Evolutionary conservation across 352 stramenopile genomes (phyloP), one percentile per base, ranked within the genome.

Genomic region (Phytophthora boehmeriae): DNA sequence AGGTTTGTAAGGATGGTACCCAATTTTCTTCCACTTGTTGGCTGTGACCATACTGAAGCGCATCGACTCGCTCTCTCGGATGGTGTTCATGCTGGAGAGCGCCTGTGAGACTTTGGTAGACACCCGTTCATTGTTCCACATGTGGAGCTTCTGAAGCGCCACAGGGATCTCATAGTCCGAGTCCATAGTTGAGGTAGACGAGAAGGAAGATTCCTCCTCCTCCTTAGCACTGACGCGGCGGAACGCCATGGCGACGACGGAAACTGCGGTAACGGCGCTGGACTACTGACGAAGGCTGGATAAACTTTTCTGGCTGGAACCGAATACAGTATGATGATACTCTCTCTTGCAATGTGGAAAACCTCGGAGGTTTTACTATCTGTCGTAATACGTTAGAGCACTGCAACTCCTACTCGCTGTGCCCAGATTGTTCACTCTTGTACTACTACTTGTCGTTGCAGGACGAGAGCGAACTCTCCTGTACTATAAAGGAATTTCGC

Each of bases 11-110:
- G 86, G 86, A 52, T 92, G 79, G 54, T 95, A 95, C 27, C 83
- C 86, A 54, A 86, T 80, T 42, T 91, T 90, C 53, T 90, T 89
- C 86, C 86, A 95, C 67, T 92, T 93, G 71, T 66, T 82, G 17
- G 86, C 83, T 14, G 76, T 93, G 42, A 72, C 71, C 65, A 95
- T 86, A 54, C 82, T 92, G 56, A 83, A 87, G 63, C 84, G 83
- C 74, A 95, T 83, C 10, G 81, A 83, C 68, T 92, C 80, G 59
- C 79, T 89, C 71, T 90, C 81, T 54, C 76, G 78, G 61, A 90
- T 91, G 1, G 76, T 84, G 39, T 80, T 73, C 77, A 92, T 85
- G 68, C 66, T 72, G 17, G 63, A 76, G 48, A 93, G 78, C 25
- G 66, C 71, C 46, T 81, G 67, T 48, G 80, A 90, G 41, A 93